Percentiles rank a stretch among this genome's conserved stretches.
phyloP scores from a whole-genome alignment of 257 asterid species.

The Solanum virginianum region DNA sequence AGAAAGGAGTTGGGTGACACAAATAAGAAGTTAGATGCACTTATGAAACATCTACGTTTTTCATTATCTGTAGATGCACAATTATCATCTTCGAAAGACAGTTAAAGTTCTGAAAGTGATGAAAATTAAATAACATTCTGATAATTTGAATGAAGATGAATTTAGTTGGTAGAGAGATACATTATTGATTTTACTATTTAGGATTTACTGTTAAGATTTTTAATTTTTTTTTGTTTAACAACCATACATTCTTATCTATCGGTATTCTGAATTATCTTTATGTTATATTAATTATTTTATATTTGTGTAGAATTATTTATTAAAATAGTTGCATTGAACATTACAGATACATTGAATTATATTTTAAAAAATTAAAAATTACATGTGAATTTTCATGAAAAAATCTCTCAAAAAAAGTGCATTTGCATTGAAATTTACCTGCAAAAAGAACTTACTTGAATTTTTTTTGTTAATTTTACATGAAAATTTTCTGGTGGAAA shows the following conservation, averaged over 20 bases:
- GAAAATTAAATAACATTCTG: no score
- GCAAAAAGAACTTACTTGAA: background rate
- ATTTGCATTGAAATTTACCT: background rate
- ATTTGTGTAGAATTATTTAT: background rate
- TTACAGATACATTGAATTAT: background rate
- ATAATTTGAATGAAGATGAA: background rate
- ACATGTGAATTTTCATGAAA: background rate
- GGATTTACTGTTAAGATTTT: background rate
- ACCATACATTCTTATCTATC: no score
- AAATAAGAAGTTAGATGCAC: background rate
- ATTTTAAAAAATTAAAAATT: no score
- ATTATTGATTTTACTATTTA: no score
- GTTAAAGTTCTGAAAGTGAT: background rate
- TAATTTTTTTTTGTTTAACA: no score
- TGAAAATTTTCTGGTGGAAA: background rate
- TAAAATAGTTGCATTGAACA: background rate
- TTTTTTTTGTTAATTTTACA: background rate
- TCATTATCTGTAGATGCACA: background rate
- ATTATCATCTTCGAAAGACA: background rate
- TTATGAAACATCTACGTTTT: no score
- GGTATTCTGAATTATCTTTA: background rate
- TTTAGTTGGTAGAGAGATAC: no score
- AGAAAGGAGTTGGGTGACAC: background rate
- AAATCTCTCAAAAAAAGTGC: background rate
- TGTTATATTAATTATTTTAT: background rate